Base-by-base conservation (phyloP, 1,284 basidiomycete species). In the Sporisorium exsertum region DNA sequence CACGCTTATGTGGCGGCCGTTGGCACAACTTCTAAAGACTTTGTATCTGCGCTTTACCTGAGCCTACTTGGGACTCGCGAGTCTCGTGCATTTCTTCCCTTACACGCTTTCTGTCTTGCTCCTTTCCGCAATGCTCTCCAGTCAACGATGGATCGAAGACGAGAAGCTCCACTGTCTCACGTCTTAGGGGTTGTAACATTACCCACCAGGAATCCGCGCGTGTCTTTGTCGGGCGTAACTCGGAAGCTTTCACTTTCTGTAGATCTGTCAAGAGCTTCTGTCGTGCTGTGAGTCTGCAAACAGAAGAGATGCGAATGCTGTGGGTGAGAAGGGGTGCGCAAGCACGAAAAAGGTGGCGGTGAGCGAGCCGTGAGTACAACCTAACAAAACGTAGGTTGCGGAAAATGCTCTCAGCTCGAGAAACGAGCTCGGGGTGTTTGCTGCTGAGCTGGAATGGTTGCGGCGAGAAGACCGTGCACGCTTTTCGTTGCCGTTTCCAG, bases 1-100 rank as follows among this genome's bases (percentile, higher is more conserved):
- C 61, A 63, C 61, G 61, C 52, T 18, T 43, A 62, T 53, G 60
- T 55, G n/a, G 32, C 50, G 18, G 26, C 42, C 32, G 49, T 53
- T 27, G 3, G 24, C 15, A n/a, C 22, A 53, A n/a, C n/a, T n/a
- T n/a, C n/a, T n/a, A 53, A 43, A 37, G 6, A 29, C 47, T 26
- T 46, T 15, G n/a, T 40, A 3, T 40, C 16, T 40, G 37, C 20
- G 3, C 20, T 46, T 37, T n/a, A 5, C 16, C 20, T 49, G 33
- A 12, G n/a, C 12, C 13, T 22, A 4, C 8, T 27, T 18, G 7
- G 7, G 10, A 22, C 13, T 26, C 4, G 45, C 45, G 26, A 47
- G 46, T 47, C 47, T 49, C 47, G 15, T 16, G 3, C 24, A 47
- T 29, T 10, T 50, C 0, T 8, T 18, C 46, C 20, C 27, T 32